Percentiles rank a stretch among this genome's conserved stretches.
Conservation (phyloP, 2,329 filamentous ascomycete species). For the Trichoderma sp. region DNA sequence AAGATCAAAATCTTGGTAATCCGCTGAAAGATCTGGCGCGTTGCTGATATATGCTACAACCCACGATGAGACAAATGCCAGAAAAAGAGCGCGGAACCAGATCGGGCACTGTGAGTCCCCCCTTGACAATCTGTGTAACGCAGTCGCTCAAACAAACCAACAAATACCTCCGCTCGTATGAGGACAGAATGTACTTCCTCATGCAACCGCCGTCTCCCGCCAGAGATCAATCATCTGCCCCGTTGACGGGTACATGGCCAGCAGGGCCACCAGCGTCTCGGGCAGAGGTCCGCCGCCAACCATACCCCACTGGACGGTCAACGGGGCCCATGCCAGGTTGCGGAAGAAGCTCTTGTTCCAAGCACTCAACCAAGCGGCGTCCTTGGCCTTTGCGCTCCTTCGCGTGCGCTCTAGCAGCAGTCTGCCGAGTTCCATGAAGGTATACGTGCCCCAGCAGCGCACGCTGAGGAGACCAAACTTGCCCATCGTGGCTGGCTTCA, state of each 20-base stretch:
- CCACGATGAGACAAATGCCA: background rate
- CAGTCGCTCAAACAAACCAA: conserved; percentile 5
- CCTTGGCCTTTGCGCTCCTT: conserved; percentile 41
- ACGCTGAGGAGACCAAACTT: conserved; percentile 71
- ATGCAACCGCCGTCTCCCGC: conserved; percentile 42
- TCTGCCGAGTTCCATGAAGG: conserved; percentile 73
- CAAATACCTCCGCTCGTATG: background rate
- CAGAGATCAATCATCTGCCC: conserved; percentile 52
- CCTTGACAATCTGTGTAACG: background rate
- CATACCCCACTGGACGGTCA: conserved; percentile 82
- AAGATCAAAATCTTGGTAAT: conserved; percentile 1
- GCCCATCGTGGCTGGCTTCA: conserved; percentile 58
- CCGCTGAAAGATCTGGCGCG: background rate
- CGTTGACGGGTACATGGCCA: conserved; percentile 50
- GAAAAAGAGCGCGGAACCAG: background rate
- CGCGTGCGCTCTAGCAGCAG: conserved; percentile 55
- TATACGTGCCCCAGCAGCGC: conserved; percentile 78
- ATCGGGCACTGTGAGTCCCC: background rate
- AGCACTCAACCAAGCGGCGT: conserved; percentile 48
- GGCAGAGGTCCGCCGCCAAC: conserved; percentile 58
- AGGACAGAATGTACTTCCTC: background rate
- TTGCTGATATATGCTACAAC: background rate
- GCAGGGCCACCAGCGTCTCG: conserved; percentile 46
- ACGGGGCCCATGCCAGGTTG: conserved; percentile 75
- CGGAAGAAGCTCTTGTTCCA: conserved; percentile 70